These are phyloP conservation scores for Aphanomyces stellatus DNA, from an alignment of 352 stramenopile genomes.

Conservation along the genomic window DNA sequence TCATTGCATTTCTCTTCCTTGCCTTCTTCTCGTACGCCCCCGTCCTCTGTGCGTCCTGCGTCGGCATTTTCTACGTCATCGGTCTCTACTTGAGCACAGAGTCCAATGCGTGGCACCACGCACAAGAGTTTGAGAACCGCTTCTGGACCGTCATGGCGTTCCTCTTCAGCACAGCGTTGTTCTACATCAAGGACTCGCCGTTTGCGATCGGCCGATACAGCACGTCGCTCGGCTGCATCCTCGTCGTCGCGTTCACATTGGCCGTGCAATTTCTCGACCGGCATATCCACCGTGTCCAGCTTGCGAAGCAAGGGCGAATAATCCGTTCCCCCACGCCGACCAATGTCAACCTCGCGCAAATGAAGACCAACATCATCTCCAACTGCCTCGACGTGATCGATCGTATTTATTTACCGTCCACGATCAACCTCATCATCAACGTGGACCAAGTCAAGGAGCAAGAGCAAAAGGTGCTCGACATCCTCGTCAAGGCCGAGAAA, in stretches of 20 bases:
- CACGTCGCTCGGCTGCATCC: slow-evolving; percentile 55
- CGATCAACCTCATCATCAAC: slow-evolving; percentile 87
- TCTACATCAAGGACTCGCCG: slow-evolving; percentile 94
- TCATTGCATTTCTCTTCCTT: slow-evolving; percentile 59
- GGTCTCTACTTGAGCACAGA: slow-evolving; percentile 74
- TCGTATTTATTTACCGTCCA: slow-evolving; percentile 75
- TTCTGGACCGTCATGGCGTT: slow-evolving; percentile 95
- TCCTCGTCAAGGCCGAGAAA: slow-evolving; percentile 90
- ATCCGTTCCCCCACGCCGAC: slow-evolving; percentile 21
- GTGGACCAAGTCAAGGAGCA: slow-evolving; percentile 63
- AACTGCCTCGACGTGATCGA: slow-evolving; percentile 71
- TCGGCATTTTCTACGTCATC: slow-evolving; percentile 77
- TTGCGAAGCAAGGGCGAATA: slow-evolving; percentile 38
- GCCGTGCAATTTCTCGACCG: slow-evolving; percentile 77
- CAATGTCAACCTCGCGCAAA: slow-evolving; percentile 36
- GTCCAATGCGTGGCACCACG: slow-evolving; percentile 75
- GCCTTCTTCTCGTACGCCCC: slow-evolving; percentile 77
- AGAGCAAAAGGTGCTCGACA: slow-evolving; percentile 94
- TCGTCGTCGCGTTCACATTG: slow-evolving; percentile 72
- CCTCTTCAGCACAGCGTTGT: slow-evolving; percentile 84
- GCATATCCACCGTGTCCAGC: slow-evolving; percentile 59
- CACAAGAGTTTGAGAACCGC: slow-evolving; percentile 95
- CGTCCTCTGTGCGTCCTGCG: slow-evolving; percentile 66
- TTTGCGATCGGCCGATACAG: slow-evolving; percentile 67
- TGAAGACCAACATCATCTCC: slow-evolving; percentile 63